These are phyloP conservation scores for Actinomortierella ambigua DNA, from an alignment of 371 early-diverging fungal genomes.

Conservation along the genomic window DNA sequence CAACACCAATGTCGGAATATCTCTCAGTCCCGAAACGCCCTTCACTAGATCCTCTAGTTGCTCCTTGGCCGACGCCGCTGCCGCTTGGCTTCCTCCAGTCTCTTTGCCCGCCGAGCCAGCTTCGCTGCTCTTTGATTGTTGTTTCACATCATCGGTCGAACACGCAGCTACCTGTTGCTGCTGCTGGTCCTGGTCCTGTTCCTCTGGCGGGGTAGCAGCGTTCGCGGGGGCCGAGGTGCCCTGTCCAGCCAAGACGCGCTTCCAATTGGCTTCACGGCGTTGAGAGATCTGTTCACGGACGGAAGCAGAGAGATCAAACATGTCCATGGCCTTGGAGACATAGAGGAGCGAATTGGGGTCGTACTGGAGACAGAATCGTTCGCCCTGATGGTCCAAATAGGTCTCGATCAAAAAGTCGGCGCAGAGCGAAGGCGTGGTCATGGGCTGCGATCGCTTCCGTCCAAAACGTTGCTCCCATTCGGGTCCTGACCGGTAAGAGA, in stretches of 20 bases:
- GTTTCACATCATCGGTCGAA: slow-evolving; percentile 9
- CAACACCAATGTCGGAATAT: slow-evolving; percentile 83
- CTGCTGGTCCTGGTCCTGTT: slow-evolving; percentile 14
- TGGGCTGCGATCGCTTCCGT: slow-evolving; percentile 74
- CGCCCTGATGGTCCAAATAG: slow-evolving; percentile 95
- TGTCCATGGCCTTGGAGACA: slow-evolving; percentile 96
- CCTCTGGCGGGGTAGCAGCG: slow-evolving; percentile 36
- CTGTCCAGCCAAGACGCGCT: slow-evolving; percentile 32
- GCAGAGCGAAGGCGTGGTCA: slow-evolving; percentile 80
- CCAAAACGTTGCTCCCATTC: slow-evolving; percentile 98
- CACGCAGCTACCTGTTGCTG: slow-evolving; percentile 8
- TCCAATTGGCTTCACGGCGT: slow-evolving; percentile 51
- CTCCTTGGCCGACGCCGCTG: slow-evolving; percentile 39
- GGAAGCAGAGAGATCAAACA: slow-evolving; percentile 89
- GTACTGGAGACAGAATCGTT: slow-evolving; percentile 89
- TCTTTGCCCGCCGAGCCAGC: neutral
- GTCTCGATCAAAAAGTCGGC: slow-evolving; percentile 96
- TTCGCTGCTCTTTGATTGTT: too few relatives aligned
- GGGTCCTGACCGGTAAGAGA: slow-evolving; percentile 92
- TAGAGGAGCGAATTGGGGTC: slow-evolving; percentile 94
- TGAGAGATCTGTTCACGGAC: slow-evolving; percentile 49
- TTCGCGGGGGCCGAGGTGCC: slow-evolving; percentile 42
- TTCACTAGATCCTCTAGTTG: slow-evolving; percentile 58
- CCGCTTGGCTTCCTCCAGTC: neutral
- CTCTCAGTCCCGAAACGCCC: slow-evolving; percentile 60